Evolutionary conservation across 441 rosid species (phyloP).

Genomic region (Mallotus japonicus): DNA sequence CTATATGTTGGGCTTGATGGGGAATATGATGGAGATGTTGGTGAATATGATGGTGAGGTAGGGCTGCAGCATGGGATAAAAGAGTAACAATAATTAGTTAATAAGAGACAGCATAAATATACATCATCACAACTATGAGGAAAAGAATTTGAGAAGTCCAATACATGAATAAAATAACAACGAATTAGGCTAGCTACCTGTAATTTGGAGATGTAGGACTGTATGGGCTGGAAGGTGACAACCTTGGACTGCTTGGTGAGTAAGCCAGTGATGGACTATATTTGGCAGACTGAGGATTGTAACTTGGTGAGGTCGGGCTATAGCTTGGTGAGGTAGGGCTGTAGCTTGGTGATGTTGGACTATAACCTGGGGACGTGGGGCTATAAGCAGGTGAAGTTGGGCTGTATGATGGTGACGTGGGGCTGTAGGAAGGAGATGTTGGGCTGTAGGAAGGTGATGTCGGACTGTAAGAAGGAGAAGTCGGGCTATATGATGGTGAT

Average conservation of each 20-base stretch:
- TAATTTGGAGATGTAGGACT: conserved; percentile 94
- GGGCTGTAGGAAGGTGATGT: conserved; percentile 49
- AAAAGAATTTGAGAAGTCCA: background rate
- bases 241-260: conserved; percentile 93
- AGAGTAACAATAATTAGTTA: background rate
- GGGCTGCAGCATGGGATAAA: conserved; percentile 54
- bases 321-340: conserved; percentile 50
- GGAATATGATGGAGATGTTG: conserved; percentile 92
- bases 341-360: conserved; percentile 65
- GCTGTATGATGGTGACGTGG: conserved; percentile 77
- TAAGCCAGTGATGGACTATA: conserved; percentile 82
- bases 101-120: background rate
- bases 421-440: conserved; percentile 59
- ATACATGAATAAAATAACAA: background rate
- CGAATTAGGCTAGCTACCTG: conserved; percentile 43
- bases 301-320: conserved; percentile 68
- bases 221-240: conserved; percentile 88
- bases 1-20: conserved; percentile 92
- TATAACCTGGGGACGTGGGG: conserved; percentile 71
- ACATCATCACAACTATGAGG: background rate
- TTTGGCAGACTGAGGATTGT: conserved; percentile 79
- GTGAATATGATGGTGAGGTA: conserved; percentile 91
- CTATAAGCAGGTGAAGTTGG: conserved; percentile 80
- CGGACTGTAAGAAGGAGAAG: conserved; percentile 62
- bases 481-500: conserved; percentile 68